Percentiles rank a stretch among this genome's conserved stretches.
phyloP scores from a whole-genome alignment of 1,139 yeast genomes.

The Yamadazyma atmosphaerica region DNA sequence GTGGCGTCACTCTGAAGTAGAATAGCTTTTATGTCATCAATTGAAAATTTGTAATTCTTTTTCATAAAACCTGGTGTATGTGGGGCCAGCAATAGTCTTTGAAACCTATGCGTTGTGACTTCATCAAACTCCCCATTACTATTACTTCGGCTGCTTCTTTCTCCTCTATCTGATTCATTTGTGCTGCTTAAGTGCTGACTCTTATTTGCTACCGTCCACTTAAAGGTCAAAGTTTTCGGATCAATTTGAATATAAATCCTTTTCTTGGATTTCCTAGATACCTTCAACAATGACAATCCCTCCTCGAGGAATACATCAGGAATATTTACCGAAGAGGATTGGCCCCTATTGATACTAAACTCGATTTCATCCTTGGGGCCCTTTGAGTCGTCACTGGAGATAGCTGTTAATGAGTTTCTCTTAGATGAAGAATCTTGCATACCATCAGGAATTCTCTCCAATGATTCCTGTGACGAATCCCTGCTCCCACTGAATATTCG shows the following conservation, averaged over 20 bases:
- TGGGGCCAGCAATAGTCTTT: constrained; percentile 10
- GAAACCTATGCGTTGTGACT: constrained; percentile 16
- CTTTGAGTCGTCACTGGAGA: constrained; percentile 6
- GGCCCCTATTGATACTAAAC: constrained; percentile 4
- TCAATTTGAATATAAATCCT: constrained; percentile 41
- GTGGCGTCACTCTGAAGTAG: constrained; percentile 70
- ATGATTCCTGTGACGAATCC: constrained; percentile 14
- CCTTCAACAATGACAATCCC: constrained; percentile 54
- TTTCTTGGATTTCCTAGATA: constrained; percentile 68
- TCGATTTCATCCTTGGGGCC: constrained; percentile 7
- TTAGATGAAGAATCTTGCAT: constrained; percentile 2
- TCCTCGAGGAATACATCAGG: constrained; percentile 33
- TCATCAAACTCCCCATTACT: not conserved
- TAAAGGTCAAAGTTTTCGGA: constrained; percentile 35
- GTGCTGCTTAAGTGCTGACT: not conserved
- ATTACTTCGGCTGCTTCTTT: not conserved
- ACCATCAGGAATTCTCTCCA: constrained; percentile 3
- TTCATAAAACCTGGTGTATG: constrained; percentile 13
- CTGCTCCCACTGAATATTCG: constrained; percentile 11
- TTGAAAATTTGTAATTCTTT: constrained; percentile 47
- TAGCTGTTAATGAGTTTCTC: constrained; percentile 2
- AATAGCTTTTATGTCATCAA: constrained; percentile 72
- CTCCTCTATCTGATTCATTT: constrained; percentile 17
- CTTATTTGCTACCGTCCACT: constrained; percentile 49
- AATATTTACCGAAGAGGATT: constrained; percentile 16